These are phyloP conservation scores for Martensiomyces pterosporus DNA, from an alignment of 192 early-diverging fungal genomes.

Conservation along the genomic window DNA sequence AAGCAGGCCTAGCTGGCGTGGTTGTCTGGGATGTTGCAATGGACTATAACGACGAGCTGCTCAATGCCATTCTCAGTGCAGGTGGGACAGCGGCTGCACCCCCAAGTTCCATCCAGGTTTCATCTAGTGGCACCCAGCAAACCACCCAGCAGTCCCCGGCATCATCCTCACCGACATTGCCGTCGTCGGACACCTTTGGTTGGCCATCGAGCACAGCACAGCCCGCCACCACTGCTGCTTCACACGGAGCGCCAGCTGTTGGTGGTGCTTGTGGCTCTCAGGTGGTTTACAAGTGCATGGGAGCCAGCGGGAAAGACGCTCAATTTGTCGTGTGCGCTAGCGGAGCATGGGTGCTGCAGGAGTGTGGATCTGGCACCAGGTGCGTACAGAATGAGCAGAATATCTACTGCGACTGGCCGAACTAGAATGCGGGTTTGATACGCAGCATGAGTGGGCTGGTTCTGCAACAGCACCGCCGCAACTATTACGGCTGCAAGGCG, in stretches of 20 bases:
- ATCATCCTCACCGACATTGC: not conserved
- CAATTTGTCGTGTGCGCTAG: slow-evolving; percentile 22
- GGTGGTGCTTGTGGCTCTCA: slow-evolving; percentile 20
- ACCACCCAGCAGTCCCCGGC: not conserved
- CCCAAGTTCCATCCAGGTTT: not conserved
- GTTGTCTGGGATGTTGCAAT: slow-evolving; percentile 53
- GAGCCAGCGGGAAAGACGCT: slow-evolving; percentile 13
- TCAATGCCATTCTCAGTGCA: slow-evolving; percentile 25
- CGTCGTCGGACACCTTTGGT: too few relatives aligned
- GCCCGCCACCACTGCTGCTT: not conserved
- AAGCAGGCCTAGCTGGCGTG: slow-evolving; percentile 56
- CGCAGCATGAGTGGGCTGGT: too few relatives aligned
- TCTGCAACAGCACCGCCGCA: too few relatives aligned
- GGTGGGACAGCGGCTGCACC: slow-evolving; percentile 5
- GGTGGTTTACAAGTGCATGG: slow-evolving; percentile 20
- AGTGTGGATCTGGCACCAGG: slow-evolving; percentile 32
- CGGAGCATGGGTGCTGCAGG: slow-evolving; percentile 33
- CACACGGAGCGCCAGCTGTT: slow-evolving; percentile 7
- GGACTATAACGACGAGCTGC: slow-evolving; percentile 55
- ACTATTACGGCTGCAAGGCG: too few relatives aligned
- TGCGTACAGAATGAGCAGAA: slow-evolving; percentile 32
- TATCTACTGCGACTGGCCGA: slow-evolving; percentile 38
- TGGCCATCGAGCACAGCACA: too few relatives aligned
- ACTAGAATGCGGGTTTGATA: too few relatives aligned
- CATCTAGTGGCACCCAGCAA: not conserved